These are phyloP conservation scores for Gentiana macrophylla DNA, from an alignment of 257 asterid genomes.

Conservation along the genomic window DNA sequence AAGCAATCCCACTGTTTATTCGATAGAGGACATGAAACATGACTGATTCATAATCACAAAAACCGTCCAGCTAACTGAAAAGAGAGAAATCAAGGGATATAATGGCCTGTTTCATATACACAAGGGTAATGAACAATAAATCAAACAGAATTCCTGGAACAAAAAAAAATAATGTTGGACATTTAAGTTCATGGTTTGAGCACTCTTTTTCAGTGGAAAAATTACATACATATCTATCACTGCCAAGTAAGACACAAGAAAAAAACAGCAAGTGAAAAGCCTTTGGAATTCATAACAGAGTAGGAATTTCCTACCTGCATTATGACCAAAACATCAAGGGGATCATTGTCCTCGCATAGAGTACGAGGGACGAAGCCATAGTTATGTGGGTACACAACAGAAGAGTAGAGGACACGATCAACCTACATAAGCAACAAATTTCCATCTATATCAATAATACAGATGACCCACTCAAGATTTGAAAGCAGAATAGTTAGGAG, in stretches of 20 bases:
- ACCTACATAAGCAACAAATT: conserved; percentile 33
- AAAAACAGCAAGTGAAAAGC: neutral
- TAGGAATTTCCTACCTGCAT: conserved; percentile 63
- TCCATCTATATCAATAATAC: too few relatives aligned
- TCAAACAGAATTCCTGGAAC: too few relatives aligned
- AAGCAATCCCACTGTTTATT: too few relatives aligned
- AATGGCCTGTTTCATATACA: too few relatives aligned
- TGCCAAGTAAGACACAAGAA: neutral
- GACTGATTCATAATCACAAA: too few relatives aligned
- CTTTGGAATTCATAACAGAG: neutral
- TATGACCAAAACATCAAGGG: conserved; percentile 89
- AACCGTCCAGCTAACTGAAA: too few relatives aligned
- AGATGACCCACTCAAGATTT: neutral
- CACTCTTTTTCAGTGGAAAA: neutral
- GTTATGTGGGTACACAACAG: conserved; percentile 98
- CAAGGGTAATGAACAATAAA: too few relatives aligned
- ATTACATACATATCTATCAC: neutral
- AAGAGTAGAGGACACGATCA: conserved; percentile 92
- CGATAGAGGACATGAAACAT: too few relatives aligned
- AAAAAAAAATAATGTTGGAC: too few relatives aligned
- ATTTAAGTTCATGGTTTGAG: too few relatives aligned
- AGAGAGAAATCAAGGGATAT: too few relatives aligned
- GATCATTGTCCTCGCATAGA: conserved; percentile 88
- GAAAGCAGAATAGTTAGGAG: neutral
- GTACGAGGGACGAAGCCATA: conserved; percentile 98